A percentile compares a stretch with the other conserved stretches of the same genome.
Evolutionary conservation across 2,329 filamentous ascomycete genomes (phyloP).

Genomic region (Epichloe bromicola): DNA sequence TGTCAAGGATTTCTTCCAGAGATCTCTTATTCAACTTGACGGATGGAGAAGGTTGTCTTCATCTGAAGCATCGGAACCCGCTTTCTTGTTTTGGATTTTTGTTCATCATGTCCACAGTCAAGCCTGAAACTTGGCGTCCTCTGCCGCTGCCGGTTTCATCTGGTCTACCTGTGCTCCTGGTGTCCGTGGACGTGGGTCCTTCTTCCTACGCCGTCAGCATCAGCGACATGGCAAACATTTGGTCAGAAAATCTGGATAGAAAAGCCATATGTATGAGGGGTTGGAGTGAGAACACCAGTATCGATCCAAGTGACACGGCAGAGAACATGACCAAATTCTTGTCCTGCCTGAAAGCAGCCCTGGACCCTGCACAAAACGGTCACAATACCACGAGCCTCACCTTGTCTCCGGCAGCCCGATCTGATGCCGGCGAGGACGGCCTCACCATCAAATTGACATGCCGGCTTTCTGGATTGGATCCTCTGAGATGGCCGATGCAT

Average conservation of each 20-base stretch:
- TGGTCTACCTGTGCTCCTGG: conserved; percentile 45
- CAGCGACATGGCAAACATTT: conserved; percentile 62
- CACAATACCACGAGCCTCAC: conserved; percentile 32
- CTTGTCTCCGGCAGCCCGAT: conserved; percentile 21
- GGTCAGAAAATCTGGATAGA: conserved; percentile 52
- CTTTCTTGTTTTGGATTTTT: not conserved
- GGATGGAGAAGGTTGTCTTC: not conserved
- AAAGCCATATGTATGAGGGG: conserved; percentile 51
- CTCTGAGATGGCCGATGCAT: conserved; percentile 52
- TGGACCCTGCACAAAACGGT: conserved; percentile 32
- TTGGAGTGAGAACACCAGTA: conserved; percentile 50
- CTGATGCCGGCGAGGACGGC: conserved; percentile 26
- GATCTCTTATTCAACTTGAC: not conserved
- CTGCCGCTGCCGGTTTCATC: conserved; percentile 19
- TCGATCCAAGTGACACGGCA: conserved; percentile 57
- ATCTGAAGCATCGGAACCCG: not conserved
- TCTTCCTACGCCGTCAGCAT: conserved; percentile 51
- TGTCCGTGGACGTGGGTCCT: conserved; percentile 42
- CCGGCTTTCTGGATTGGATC: conserved; percentile 49
- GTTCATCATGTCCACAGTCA: conserved; percentile 15
- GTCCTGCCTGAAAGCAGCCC: conserved; percentile 42
- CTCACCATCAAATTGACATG: conserved; percentile 43
- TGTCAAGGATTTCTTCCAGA: not conserved
- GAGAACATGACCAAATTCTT: conserved; percentile 57
- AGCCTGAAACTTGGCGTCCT: conserved; percentile 28